phyloP scores from a whole-genome alignment of 1,284 basidiomycete genomes.

The Cutaneotrichosporon sp. region DNA sequence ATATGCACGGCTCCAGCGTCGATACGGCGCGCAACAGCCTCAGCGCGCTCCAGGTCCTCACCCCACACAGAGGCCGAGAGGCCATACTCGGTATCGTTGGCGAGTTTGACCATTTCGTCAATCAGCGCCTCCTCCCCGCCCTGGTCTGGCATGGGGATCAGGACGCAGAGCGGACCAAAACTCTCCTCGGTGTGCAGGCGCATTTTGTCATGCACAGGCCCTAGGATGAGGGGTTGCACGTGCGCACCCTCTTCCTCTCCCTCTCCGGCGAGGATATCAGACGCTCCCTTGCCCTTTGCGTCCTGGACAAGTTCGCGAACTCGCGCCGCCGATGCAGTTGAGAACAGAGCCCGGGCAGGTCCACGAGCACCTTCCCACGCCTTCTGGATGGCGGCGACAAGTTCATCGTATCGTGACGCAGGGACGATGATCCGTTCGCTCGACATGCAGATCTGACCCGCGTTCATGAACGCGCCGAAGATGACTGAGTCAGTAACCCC shows the following conservation, averaged over 20 bases:
- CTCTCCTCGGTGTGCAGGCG: constrained; percentile 60
- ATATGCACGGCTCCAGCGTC: constrained; percentile 33
- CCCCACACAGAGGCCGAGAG: constrained; percentile 62
- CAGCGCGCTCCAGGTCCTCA: constrained; percentile 56
- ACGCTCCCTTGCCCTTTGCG: constrained; percentile 59
- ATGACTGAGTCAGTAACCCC: constrained; percentile 52
- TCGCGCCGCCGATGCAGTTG: constrained; percentile 57
- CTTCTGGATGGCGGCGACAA: constrained; percentile 42
- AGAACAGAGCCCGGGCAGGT: constrained; percentile 55
- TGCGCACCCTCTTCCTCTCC: constrained; percentile 43
- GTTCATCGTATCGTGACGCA: constrained; percentile 47
- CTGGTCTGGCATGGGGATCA: constrained; percentile 29
- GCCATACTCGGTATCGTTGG: constrained; percentile 60
- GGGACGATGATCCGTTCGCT: constrained; percentile 66
- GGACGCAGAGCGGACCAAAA: constrained; percentile 60
- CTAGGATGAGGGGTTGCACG: constrained; percentile 61
- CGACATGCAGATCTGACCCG: constrained; percentile 70
- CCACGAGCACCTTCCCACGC: constrained; percentile 40
- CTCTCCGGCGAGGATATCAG: constrained; percentile 27
- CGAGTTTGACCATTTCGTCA: constrained; percentile 56
- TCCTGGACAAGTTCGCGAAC: constrained; percentile 59
- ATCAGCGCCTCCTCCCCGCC: constrained; percentile 43
- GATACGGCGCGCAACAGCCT: constrained; percentile 59
- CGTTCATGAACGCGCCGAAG: constrained; percentile 63
- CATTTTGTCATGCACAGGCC: constrained; percentile 59